Percentiles rank a stretch among this genome's conserved stretches.
phyloP scores from a whole-genome alignment of 2,329 filamentous ascomycete genomes.

The Exserohilum turcica region DNA sequence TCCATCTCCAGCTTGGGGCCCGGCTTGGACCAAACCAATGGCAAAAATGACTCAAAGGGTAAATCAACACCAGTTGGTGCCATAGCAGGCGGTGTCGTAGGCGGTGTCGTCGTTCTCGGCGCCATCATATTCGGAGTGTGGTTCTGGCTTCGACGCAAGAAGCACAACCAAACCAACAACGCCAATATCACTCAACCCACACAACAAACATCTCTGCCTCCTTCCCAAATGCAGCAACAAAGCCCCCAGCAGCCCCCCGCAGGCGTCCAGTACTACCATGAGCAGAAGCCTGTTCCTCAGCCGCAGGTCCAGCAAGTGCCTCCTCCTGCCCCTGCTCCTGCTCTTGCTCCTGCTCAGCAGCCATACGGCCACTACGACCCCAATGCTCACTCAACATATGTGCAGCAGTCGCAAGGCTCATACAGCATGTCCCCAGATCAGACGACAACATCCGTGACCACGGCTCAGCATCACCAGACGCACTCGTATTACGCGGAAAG shows the following conservation, averaged over 20 bases:
- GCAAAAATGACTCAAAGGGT: background rate
- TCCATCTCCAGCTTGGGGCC: background rate
- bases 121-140: conserved; percentile 17
- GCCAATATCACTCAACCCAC: background rate
- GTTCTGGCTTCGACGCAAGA: conserved; percentile 17
- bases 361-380: conserved; percentile 8
- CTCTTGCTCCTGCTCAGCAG: background rate
- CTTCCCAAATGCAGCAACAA: background rate
- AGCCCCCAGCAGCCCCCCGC: background rate
- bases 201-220: background rate
- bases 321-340: background rate
- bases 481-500: conserved; percentile 12
- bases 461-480: background rate
- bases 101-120: conserved; percentile 22
- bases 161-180: conserved; percentile 4
- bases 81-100: conserved; percentile 27
- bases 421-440: conserved; percentile 12
- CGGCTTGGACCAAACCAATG: background rate
- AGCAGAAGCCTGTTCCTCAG: conserved; percentile 7
- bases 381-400: conserved; percentile 9
- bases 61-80: conserved; percentile 17
- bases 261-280: conserved; percentile 13
- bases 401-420: conserved; percentile 1
- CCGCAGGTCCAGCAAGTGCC: conserved; percentile 11
- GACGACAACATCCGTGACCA: conserved; percentile 1